Evolutionary conservation across 2,329 filamentous ascomycete genomes (phyloP), one percentile per base, ranked within the genome.

Genomic region (Sporothrix curviconia): DNA sequence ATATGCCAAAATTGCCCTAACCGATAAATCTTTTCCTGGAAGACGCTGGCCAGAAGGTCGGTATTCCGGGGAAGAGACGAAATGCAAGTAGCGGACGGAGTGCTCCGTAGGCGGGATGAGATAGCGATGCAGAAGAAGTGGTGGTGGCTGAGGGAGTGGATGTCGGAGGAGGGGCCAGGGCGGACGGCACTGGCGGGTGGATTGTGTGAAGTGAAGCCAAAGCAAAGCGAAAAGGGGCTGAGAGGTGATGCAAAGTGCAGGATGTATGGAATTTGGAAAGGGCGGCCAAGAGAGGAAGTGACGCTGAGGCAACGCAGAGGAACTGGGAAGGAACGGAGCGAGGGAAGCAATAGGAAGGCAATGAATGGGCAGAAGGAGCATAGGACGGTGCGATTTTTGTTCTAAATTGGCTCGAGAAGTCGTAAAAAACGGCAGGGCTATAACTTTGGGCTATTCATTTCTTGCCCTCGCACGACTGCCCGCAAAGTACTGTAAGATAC

Each of bases 1-100:
- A n/a, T n/a, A n/a, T 37, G 24, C 12, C 47, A 37, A 57, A 57
- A 58, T 52, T 58, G 56, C 24, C 49, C 56, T 47, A 57, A 40
- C 25, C 28, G 28, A 47, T 24, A 28, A 12, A 17, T 51, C 7
- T 19, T 46, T 54, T 43, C 28, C 19, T 54, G 25, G 36, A 30
- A 50, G 37, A 15, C 22, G 34, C 8, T 54, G 34, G 30, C 39
- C 19, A 36, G 30, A 37, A 44, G 30, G 30, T 6, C 42, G 22
- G 14, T n/a, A 32, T n/a, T 44, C 51, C 43, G 51, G 52, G 40
- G 52, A 46, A 37, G 42, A 19, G 14, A 15, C 17, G 52, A 44
- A 32, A 17, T 9, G 30, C 39, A n/a, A 44, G 40, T 30, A 36
- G 30, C 17, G 52, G 40, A 22, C 37, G 22, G 25, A 25, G 47